A percentile compares a stretch with the other conserved stretches of the same genome.
Conservation (phyloP, 2,329 filamentous ascomycete genomes). For the Setomelanomma holmii region DNA sequence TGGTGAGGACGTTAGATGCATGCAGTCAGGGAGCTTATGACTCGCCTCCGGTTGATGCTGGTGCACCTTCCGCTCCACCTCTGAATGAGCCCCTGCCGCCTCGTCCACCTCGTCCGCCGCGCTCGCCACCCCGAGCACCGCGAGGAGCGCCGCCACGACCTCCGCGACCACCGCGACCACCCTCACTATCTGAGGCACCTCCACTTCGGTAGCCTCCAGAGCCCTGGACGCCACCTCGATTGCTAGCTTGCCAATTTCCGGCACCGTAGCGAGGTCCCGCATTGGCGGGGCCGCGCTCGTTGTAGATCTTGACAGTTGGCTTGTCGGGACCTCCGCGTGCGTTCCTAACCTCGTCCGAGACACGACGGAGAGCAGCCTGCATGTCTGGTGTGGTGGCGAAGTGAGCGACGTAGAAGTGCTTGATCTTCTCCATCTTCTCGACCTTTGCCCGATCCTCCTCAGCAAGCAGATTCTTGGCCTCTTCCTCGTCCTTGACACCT, state of each 20-base stretch:
- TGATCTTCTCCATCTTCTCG: conserved; percentile 70
- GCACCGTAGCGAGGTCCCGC: conserved; percentile 54
- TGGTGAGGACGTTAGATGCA: conserved; percentile 17
- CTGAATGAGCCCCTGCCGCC: conserved; percentile 40
- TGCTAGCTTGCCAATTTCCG: conserved; percentile 68
- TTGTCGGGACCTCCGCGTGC: conserved; percentile 76
- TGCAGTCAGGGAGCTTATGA: conserved; percentile 34
- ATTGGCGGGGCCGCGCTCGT: conserved; percentile 64
- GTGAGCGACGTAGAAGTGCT: conserved; percentile 82
- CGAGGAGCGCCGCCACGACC: conserved; percentile 57
- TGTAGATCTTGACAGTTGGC: conserved; percentile 83
- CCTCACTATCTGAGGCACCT: conserved; percentile 78
- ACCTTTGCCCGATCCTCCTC: conserved; percentile 87
- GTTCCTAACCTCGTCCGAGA: conserved; percentile 79
- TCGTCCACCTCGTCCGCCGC: conserved; percentile 52
- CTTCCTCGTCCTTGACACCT: conserved; percentile 82
- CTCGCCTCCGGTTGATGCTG: conserved; percentile 47
- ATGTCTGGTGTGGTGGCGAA: conserved; percentile 83
- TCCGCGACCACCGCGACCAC: conserved; percentile 65
- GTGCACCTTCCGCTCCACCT: conserved; percentile 44
- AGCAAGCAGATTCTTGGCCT: conserved; percentile 79
- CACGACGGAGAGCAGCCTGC: conserved; percentile 75
- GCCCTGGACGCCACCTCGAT: conserved; percentile 65
- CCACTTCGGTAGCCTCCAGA: conserved; percentile 83
- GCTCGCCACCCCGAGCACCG: conserved; percentile 59